A percentile compares a stretch with the other conserved stretches of the same genome.
Conservation (phyloP, 108 stramenopile genomes). For the Thalassiosira profunda region DNA sequence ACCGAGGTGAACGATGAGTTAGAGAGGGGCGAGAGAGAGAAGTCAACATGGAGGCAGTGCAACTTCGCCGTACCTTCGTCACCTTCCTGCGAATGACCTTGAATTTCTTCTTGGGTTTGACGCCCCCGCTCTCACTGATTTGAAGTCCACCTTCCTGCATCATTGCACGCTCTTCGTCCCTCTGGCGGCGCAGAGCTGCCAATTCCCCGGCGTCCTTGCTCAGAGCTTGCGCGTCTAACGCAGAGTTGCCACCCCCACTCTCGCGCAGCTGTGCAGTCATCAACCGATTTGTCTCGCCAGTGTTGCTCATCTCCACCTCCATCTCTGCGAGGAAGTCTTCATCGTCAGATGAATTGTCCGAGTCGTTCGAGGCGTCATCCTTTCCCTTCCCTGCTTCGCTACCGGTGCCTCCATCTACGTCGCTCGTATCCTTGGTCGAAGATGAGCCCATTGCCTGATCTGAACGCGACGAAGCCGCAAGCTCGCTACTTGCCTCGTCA, state of each 20-base stretch:
- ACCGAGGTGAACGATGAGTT: not conserved
- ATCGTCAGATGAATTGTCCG: slow-evolving; percentile 57
- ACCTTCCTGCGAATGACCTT: slow-evolving; percentile 80
- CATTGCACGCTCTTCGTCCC: slow-evolving; percentile 74
- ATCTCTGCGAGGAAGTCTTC: slow-evolving; percentile 69
- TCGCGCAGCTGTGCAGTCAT: slow-evolving; percentile 63
- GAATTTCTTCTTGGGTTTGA: slow-evolving; percentile 21
- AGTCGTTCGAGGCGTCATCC: slow-evolving; percentile 38
- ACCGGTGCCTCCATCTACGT: slow-evolving; percentile 46
- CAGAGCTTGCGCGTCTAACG: slow-evolving; percentile 50
- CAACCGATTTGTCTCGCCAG: slow-evolving; percentile 70
- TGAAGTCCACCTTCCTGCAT: slow-evolving; percentile 63
- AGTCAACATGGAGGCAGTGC: not conserved
- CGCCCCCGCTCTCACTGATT: not conserved
- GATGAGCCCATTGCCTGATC: slow-evolving; percentile 24
- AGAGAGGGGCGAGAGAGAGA: not conserved
- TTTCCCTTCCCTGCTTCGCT: slow-evolving; percentile 46
- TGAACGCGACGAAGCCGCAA: slow-evolving; percentile 19
- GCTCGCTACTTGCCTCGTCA: slow-evolving; percentile 16
- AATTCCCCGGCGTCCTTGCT: slow-evolving; percentile 83
- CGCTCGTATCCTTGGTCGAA: slow-evolving; percentile 19
- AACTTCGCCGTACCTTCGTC: slow-evolving; percentile 47
- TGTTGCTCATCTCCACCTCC: slow-evolving; percentile 80
- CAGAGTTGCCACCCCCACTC: slow-evolving; percentile 27
- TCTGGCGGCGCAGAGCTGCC: slow-evolving; percentile 73